Base-by-base conservation (phyloP, 2,329 filamentous ascomycete genomes). In the Grosmannia penicillata region DNA sequence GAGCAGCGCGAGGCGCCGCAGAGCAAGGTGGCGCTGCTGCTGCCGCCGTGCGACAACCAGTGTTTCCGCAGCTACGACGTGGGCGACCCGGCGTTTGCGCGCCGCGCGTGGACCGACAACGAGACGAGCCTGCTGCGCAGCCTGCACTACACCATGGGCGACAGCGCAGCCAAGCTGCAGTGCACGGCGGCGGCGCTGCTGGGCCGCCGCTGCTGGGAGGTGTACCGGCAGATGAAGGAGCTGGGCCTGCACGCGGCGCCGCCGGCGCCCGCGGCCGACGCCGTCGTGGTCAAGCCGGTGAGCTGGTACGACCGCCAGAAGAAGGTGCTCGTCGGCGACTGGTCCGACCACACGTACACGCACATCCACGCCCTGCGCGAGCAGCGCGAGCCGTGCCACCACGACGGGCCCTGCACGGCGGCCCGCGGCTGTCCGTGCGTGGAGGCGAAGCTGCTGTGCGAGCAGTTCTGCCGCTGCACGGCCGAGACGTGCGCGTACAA, bases 401-500 rank as follows among this genome's bases (percentile, higher is more conserved):
- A 87, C 48, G 69, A 75, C 22, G 80, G 80, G 0, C 67, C 75
- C 3, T 87, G 82, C 53, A 68, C 68, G 14, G 57, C 56, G 4
- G 58, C 59, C 4, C 66, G 66, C 11, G 49, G 59, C 15, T 89
- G 82, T 47, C 59, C 66, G 2, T 89, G 82, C 49, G 75, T 72
- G 14, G 55, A 64, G 34, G 62, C 68, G 9, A 65, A 66, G 14
- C 59, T 84, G 17, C 65, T 79, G 15, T 89, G 82, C 50, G 82
- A 87, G 46, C 80, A 79, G 46, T 76, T 74, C 43, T 89, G 82
- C 45, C 63, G 65, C 9, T 82, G 76, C 48, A 68, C 71, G 0
- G 63, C 66, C 4, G 67, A 73, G 9, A 63, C 51, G 14, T 81
- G 76, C 43, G 65, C 68, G 24, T 68, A 72, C 47, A 75, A 77